A percentile compares a stretch with the other conserved stretches of the same genome.
phyloP scores from a whole-genome alignment of 305 asterid genomes.

The Plantago rigida region DNA sequence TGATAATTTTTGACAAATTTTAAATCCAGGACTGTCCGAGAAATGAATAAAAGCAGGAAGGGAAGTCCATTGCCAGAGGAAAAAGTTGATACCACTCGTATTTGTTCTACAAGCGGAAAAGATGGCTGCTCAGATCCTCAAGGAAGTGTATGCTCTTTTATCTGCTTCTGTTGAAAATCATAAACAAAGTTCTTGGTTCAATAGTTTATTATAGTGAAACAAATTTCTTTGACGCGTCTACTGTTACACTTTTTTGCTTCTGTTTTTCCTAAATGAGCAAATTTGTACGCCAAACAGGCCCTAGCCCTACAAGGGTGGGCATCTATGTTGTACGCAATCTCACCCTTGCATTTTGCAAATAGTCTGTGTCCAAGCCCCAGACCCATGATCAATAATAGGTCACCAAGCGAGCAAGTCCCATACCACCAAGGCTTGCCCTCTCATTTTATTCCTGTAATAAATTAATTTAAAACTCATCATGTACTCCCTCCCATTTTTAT shows the following conservation, averaged over 20 bases:
- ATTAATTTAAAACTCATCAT: too few relatives aligned
- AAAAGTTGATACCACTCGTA: slow-evolving; percentile 37
- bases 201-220: slow-evolving; percentile 10
- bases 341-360: too few relatives aligned
- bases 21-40: slow-evolving; percentile 63
- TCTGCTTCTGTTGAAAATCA: slow-evolving; percentile 18
- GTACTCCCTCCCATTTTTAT: too few relatives aligned
- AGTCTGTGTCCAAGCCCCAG: too few relatives aligned
- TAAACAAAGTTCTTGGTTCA: slow-evolving; percentile 13
- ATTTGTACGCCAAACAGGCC: too few relatives aligned
- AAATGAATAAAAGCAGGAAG: slow-evolving; percentile 58
- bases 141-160: slow-evolving; percentile 48
- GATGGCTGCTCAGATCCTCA: slow-evolving; percentile 49
- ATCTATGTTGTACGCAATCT: too few relatives aligned
- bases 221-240: slow-evolving; percentile 1
- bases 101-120: slow-evolving; percentile 49
- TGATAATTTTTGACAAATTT: slow-evolving; percentile 23
- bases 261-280: neutral
- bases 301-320: too few relatives aligned
- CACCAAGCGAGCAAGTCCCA: too few relatives aligned
- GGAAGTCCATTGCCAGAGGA: slow-evolving; percentile 48
- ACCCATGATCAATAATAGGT: too few relatives aligned
- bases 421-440: too few relatives aligned
- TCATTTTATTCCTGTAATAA: too few relatives aligned
- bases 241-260: slow-evolving; percentile 6